Percentiles rank a stretch among this genome's conserved stretches.
Evolutionary conservation across 371 early-diverging fungal species (phyloP).

Genomic region (Mortierella sp.): DNA sequence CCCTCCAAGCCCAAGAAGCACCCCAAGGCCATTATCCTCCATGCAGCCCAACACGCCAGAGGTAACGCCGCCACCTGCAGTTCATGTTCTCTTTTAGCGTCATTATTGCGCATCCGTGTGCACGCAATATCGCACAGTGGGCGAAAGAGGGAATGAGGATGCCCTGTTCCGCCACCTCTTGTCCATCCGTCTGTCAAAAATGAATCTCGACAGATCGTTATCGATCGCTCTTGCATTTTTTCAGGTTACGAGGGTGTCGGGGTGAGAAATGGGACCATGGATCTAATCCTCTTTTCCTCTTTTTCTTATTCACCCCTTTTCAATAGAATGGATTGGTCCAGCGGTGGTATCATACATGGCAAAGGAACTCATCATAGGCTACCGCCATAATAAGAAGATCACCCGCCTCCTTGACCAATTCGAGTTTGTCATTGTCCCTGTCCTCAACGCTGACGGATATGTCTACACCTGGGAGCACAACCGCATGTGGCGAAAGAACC

Average conservation of each 20-base stretch:
- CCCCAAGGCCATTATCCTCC: conserved; percentile 33
- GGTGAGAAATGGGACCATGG: background rate
- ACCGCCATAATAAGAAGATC: conserved; percentile 48
- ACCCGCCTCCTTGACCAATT: conserved; percentile 51
- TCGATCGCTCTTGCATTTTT: conserved; percentile 1
- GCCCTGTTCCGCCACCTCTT: background rate
- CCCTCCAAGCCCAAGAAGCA: conserved; percentile 44
- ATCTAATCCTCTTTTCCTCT: background rate
- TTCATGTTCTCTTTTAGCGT: no score
- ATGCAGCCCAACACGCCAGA: conserved; percentile 43
- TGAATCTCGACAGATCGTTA: background rate
- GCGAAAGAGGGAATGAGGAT: background rate
- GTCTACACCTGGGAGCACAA: conserved; percentile 58
- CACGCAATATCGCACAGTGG: background rate
- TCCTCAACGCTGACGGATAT: conserved; percentile 66
- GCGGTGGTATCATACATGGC: conserved; percentile 59
- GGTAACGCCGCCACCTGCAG: background rate
- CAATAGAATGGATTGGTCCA: conserved; percentile 47
- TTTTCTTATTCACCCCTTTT: background rate
- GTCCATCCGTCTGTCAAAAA: background rate
- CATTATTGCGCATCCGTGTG: background rate
- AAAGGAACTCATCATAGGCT: conserved; percentile 53
- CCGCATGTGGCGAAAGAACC: conserved; percentile 69
- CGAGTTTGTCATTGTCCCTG: conserved; percentile 59
- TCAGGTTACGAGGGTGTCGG: background rate